Evolutionary conservation across 2,329 filamentous ascomycete genomes (phyloP), one percentile per base, ranked within the genome.

Genomic region (Ophiostoma novo-ulmi): DNA sequence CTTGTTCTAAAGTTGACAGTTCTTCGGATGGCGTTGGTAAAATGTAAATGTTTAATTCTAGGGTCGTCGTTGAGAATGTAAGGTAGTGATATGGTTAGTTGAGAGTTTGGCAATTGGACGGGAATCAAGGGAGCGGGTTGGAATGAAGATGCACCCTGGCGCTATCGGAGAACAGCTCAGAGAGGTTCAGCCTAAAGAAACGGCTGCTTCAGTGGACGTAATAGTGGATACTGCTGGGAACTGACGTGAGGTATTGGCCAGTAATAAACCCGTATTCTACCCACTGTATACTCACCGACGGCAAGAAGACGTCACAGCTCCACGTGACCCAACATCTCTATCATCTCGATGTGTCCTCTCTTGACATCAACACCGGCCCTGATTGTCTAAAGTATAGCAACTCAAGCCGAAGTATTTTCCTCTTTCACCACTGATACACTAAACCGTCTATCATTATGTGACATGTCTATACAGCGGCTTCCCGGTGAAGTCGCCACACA

Each of bases 401-500:
- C 44, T 48, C 44, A 20, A 48, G 44, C 17, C 44, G 17, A 2
- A 0, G 5, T 17, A 6, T 44, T 44, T 48, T 17, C 20, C 44
- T 20, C 44, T 5, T 20, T 7, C 5, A 20, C 20, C 17, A 20
- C 7, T 17, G 20, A 2, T 48, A 48, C 11, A 44, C 14, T 48
- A 22, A 58, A 5, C 11, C 14, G 8, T 3, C 2, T 38, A 4
- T 39, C 64, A 68, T 38, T 52, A 68, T 69, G 66, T 63, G 69
- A 17, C 10, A 88, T 88, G 85, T 85, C 84, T 73, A 94, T 95
- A 76, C 83, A 84, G 74, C 87, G 84, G 68, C 84, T 97, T 72
- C 91, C 93, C 14, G 80, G 85, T 52, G 84, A 91, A 74, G 92
- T 91, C 71, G 84, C 88, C 75, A 87, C 90, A 67, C 92, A 93